Evolutionary conservation across 768 basidiomycete species (phyloP).

Genomic region (Mycena galopus): DNA sequence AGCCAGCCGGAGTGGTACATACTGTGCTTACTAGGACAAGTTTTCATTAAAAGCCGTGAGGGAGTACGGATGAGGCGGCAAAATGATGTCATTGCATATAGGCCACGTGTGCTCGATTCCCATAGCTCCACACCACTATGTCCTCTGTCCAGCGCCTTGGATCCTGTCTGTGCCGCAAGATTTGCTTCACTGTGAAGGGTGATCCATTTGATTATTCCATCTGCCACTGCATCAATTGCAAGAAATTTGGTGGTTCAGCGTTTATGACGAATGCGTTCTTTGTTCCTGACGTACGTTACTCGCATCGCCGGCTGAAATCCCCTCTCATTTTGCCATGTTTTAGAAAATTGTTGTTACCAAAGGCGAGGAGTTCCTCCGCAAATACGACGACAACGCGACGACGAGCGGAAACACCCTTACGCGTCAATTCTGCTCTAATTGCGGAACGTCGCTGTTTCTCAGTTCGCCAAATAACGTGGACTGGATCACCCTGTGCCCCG

Average conservation of each 20-base stretch:
- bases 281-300: conserved; percentile 37
- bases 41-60: too few relatives aligned
- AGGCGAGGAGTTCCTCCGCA: conserved; percentile 41
- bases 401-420: conserved; percentile 40
- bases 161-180: conserved; percentile 29
- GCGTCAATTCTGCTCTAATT: conserved; percentile 45
- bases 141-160: conserved; percentile 11
- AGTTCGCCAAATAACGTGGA: conserved; percentile 11
- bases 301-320: background rate
- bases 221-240: conserved; percentile 44
- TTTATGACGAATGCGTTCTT: conserved; percentile 45
- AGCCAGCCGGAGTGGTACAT: too few relatives aligned
- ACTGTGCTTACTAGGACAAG: too few relatives aligned
- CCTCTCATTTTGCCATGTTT: background rate
- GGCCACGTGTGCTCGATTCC: too few relatives aligned
- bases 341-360: conserved; percentile 28
- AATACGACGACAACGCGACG: conserved; percentile 42
- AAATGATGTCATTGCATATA: too few relatives aligned
- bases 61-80: too few relatives aligned
- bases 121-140: conserved; percentile 2
- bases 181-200: conserved; percentile 28
- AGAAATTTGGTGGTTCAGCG: conserved; percentile 42
- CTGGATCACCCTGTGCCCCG: conserved; percentile 19
- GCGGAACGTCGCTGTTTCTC: conserved; percentile 45
- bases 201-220: conserved; percentile 37